Evolutionary conservation across 345 rosid species (phyloP), one percentile per base, ranked within the genome.

Genomic region (Excoecaria cochinchinensis): DNA sequence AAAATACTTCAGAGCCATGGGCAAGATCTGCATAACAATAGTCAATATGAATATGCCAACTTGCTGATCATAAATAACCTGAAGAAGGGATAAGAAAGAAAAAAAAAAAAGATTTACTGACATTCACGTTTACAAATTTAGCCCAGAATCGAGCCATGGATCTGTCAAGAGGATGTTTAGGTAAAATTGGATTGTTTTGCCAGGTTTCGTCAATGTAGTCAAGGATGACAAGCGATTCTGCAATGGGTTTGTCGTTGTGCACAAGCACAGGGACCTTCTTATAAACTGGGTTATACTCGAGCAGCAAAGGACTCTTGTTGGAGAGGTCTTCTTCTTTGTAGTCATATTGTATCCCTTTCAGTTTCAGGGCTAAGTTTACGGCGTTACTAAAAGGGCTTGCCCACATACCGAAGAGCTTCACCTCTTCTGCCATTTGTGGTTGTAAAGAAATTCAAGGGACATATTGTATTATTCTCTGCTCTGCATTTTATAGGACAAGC

Each of bases 121-220:
- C 75, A 58, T 17, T 65, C 19, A 52, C 80, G 6, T 77, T 50
- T 15, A 77, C 40, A 16, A 64, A 77, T 48, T 53, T 77, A 22
- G 71, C 71, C 76, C 76, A 77, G 16, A 77, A 77, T 8, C 80
- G 80, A 40, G 75, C 70, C 5, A 21, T 50, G 56, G 71, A 63
- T 44, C 74, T 38, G 11, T 51, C 21, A 31, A 63, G 36, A 71
- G 50, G 76, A 48, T 71, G 70, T 31, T 71, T 24, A 19, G 80
- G 80, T 17, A 71, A 56, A 13, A 77, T 53, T 8, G 75, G 75
- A 64, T 52, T 70, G 17, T 44, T 22, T 10, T n/a, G 21, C 75
- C 75, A 77, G 8, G 65, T 71, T 8, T 77, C 76, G 8, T 77
- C 71, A 13, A 77, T 71, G 72, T 77, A 77, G 62, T 71, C 75